Evolutionary conservation across 768 basidiomycete genomes (phyloP).

Genomic region (Leucocoprinus sp.): DNA sequence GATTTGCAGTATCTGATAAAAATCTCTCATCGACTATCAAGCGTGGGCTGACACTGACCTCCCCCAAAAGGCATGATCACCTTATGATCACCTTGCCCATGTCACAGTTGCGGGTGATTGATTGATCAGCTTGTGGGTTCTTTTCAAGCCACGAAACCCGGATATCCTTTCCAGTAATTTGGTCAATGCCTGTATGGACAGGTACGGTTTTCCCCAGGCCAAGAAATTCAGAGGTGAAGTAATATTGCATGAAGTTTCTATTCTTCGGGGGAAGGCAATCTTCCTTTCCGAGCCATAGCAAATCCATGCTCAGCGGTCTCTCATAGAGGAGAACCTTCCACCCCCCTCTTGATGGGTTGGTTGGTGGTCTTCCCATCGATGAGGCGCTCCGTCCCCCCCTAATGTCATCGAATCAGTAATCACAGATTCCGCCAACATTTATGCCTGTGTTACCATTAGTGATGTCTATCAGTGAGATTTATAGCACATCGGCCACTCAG

Average conservation of each 20-base stretch:
- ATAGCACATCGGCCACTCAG: too few species aligned
- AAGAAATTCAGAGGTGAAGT: neutral
- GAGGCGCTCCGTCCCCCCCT: conserved; percentile 32
- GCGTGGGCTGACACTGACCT: conserved; percentile 52
- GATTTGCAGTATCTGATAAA: conserved; percentile 8
- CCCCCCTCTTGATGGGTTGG: conserved; percentile 58
- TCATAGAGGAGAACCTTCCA: conserved; percentile 81
- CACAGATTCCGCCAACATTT: conserved; percentile 18
- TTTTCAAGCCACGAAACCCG: conserved; percentile 37
- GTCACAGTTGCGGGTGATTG: conserved; percentile 4
- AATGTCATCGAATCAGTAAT: conserved; percentile 33
- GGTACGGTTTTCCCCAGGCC: conserved; percentile 29
- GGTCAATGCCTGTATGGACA: conserved; percentile 78
- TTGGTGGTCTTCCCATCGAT: conserved; percentile 18
- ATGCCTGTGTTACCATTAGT: too few species aligned
- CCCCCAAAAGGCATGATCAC: conserved; percentile 35
- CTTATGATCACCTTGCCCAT: neutral
- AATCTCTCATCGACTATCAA: conserved; percentile 23
- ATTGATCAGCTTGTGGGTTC: conserved; percentile 36
- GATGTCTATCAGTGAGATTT: too few species aligned
- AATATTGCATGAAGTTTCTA: conserved; percentile 51
- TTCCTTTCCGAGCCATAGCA: conserved; percentile 72
- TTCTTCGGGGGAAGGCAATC: conserved; percentile 78
- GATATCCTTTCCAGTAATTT: conserved; percentile 35
- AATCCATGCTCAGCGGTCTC: conserved; percentile 44